Conservation (phyloP, 1,284 basidiomycete species). For the Hemileia vastatrix region DNA sequence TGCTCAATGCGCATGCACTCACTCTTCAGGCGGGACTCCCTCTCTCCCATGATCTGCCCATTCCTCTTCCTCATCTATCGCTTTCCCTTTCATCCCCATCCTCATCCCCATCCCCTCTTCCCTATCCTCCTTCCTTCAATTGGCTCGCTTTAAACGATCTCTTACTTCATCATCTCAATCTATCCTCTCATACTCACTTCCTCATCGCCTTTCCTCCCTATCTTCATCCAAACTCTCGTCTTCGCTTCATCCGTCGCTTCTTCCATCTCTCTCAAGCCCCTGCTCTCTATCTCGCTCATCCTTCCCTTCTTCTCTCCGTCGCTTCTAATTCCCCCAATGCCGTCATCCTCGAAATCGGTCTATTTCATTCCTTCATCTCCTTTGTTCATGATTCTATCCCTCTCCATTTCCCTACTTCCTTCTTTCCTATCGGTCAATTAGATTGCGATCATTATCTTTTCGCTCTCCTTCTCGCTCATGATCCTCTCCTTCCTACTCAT, state of each 20-base stretch:
- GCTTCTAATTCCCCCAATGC: slow-evolving; percentile 13
- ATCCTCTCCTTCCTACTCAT: slow-evolving; percentile 20
- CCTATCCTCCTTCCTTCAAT: slow-evolving; percentile 33
- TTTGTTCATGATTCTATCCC: slow-evolving; percentile 17
- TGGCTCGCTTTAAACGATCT: slow-evolving; percentile 8
- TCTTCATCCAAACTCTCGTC: slow-evolving; percentile 1
- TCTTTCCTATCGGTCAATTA: slow-evolving; percentile 16
- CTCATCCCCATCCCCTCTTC: not conserved
- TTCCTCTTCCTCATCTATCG: too few relatives aligned
- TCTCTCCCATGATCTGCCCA: too few relatives aligned
- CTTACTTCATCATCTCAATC: slow-evolving; percentile 12
- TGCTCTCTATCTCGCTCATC: slow-evolving; percentile 8
- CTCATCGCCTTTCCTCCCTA: slow-evolving; percentile 14
- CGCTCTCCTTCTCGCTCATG: slow-evolving; percentile 11
- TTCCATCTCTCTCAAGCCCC: slow-evolving; percentile 19
- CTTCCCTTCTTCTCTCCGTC: slow-evolving; percentile 6
- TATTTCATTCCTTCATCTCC: slow-evolving; percentile 8
- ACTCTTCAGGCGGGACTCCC: too few relatives aligned
- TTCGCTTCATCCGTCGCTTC: slow-evolving; percentile 14
- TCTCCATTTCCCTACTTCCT: slow-evolving; percentile 3
- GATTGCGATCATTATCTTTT: slow-evolving; percentile 23
- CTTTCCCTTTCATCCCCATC: not conserved
- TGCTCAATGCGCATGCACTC: too few relatives aligned
- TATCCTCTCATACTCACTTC: slow-evolving; percentile 15
- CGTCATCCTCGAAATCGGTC: slow-evolving; percentile 11